Evolutionary conservation across 2,329 filamentous ascomycete species (phyloP).

Genomic region (Arthroderma sp.): DNA sequence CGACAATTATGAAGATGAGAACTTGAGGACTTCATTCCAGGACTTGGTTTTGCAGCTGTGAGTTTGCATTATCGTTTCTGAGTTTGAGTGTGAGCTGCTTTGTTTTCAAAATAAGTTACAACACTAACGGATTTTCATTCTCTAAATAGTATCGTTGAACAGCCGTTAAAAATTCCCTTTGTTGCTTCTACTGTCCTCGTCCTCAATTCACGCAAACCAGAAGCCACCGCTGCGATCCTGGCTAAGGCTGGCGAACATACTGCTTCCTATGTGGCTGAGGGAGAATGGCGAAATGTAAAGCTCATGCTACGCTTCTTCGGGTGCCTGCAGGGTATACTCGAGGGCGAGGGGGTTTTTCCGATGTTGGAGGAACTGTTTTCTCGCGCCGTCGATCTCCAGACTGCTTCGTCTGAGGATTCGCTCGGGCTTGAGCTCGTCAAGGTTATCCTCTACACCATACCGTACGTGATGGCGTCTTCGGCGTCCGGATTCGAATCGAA

Average conservation of each 20-base stretch:
- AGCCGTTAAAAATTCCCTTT: constrained; percentile 96
- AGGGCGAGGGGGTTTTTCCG: constrained; percentile 73
- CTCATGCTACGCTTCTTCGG: constrained; percentile 77
- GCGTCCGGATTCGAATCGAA: constrained; percentile 58
- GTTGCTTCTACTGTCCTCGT: constrained; percentile 71
- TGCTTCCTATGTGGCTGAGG: constrained; percentile 55
- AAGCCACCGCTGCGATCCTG: constrained; percentile 60
- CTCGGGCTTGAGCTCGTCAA: constrained; percentile 78
- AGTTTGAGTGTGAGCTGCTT: not conserved
- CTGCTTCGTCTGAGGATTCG: constrained; percentile 75
- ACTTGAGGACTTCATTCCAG: constrained; percentile 59
- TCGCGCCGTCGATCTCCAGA: constrained; percentile 84
- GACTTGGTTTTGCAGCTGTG: constrained; percentile 62
- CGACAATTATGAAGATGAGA: constrained; percentile 76
- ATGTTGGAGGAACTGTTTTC: constrained; percentile 82
- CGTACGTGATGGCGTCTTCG: constrained; percentile 69
- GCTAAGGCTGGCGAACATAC: constrained; percentile 46
- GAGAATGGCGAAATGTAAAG: constrained; percentile 85
- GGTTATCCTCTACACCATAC: constrained; percentile 87
- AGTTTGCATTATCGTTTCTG: constrained; percentile 13
- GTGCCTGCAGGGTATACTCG: constrained; percentile 67
- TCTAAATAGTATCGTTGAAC: constrained; percentile 53
- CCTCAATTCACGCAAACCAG: constrained; percentile 62
- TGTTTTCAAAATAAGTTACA: constrained; percentile 4
- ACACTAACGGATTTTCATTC: constrained; percentile 8